phyloP scores from a whole-genome alignment of 495 filamentous ascomycete genomes.

The Aspergillus ellipticus region DNA sequence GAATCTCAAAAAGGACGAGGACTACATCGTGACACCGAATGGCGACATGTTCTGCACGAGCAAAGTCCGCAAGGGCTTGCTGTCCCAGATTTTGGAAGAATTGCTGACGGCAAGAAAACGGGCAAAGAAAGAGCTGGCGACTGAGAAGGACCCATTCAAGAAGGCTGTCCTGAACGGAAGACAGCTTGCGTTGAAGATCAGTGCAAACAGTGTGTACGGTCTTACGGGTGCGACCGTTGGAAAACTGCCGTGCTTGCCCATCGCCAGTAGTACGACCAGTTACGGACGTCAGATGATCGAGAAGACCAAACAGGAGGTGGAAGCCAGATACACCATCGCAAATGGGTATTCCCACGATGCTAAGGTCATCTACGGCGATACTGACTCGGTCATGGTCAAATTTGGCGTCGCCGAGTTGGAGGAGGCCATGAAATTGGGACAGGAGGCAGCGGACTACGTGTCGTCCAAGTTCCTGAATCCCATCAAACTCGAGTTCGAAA shows the following conservation, averaged over 20 bases:
- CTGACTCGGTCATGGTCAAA: constrained; percentile 99
- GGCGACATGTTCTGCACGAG: constrained; percentile 88
- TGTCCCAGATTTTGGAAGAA: constrained; percentile 95
- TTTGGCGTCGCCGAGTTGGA: constrained; percentile 83
- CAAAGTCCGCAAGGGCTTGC: constrained; percentile 84
- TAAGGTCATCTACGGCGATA: constrained; percentile 97
- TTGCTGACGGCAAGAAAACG: constrained; percentile 83
- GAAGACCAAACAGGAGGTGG: constrained; percentile 90
- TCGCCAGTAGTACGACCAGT: constrained; percentile 92
- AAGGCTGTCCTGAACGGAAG: constrained; percentile 97
- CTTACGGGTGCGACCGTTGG: constrained; percentile 93
- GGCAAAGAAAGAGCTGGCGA: constrained; percentile 85
- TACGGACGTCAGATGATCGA: constrained; percentile 99
- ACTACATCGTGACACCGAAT: constrained; percentile 95
- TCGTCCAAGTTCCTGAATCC: constrained; percentile 89
- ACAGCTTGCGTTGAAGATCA: constrained; percentile 93
- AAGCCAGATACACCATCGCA: constrained; percentile 79
- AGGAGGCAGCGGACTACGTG: constrained; percentile 83
- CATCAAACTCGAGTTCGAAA: constrained; percentile 99
- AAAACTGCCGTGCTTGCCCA: constrained; percentile 91
- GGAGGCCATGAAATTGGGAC: constrained; percentile 88
- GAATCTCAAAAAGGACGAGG: constrained; percentile 73
- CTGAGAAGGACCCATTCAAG: constrained; percentile 93
- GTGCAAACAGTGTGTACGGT: constrained; percentile 97
- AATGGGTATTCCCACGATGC: constrained; percentile 95